These are phyloP conservation scores for Pythium chondricola DNA, from an alignment of 352 stramenopile species.

Conservation along the genomic window DNA sequence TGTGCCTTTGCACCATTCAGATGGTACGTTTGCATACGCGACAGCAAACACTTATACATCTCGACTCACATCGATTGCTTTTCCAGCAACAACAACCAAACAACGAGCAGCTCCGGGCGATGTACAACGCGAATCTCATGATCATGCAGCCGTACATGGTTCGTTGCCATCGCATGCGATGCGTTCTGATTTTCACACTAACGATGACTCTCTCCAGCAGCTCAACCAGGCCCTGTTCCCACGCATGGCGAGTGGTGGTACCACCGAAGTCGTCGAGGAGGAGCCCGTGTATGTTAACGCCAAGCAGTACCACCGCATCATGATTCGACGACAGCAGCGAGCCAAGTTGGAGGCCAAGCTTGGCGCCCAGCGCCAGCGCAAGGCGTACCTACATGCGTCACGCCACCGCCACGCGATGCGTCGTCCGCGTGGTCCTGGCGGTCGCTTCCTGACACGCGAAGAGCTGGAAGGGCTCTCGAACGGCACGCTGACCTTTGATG, in stretches of 20 bases:
- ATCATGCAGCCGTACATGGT: slow-evolving; percentile 84
- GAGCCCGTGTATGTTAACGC: slow-evolving; percentile 88
- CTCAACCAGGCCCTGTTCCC: slow-evolving; percentile 53
- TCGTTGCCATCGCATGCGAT: neutral
- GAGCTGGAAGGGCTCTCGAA: slow-evolving; percentile 73
- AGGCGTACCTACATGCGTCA: slow-evolving; percentile 84
- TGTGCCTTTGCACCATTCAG: too few relatives aligned
- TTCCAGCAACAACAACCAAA: slow-evolving; percentile 57
- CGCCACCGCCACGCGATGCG: slow-evolving; percentile 86
- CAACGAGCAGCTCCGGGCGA: slow-evolving; percentile 74
- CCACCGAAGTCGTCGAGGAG: slow-evolving; percentile 64
- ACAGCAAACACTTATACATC: too few relatives aligned
- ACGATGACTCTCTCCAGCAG: slow-evolving; percentile 17
- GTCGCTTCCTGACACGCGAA: slow-evolving; percentile 78
- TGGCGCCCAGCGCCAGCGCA: slow-evolving; percentile 67
- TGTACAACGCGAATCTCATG: slow-evolving; percentile 76
- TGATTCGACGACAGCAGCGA: slow-evolving; percentile 82
- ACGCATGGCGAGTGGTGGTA: slow-evolving; percentile 33
- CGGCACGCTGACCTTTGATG: slow-evolving; percentile 54
- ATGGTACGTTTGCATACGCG: too few relatives aligned
- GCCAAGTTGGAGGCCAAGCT: slow-evolving; percentile 85
- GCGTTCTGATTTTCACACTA: slow-evolving; percentile 2
- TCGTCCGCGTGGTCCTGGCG: slow-evolving; percentile 70
- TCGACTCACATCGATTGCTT: neutral
- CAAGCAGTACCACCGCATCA: slow-evolving; percentile 89